Conservation (phyloP, 495 filamentous ascomycete species). For the Penicillium arizonense region DNA sequence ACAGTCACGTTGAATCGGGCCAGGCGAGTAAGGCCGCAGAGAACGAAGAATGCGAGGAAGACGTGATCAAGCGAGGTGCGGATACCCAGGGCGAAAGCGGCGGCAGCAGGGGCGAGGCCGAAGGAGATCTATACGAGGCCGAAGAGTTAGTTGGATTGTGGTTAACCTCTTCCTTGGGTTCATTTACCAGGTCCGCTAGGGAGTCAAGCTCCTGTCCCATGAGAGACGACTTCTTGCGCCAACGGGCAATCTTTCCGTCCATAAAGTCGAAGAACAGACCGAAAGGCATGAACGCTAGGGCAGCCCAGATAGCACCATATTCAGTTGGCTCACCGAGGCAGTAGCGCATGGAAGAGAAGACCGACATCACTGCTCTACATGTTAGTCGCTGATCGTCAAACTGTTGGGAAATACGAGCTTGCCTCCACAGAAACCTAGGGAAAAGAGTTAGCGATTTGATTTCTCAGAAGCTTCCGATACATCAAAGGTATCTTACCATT, state of each 20-base stretch:
- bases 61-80: constrained; percentile 85
- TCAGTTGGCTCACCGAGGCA: constrained; percentile 71
- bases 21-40: constrained; percentile 90
- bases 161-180: neutral
- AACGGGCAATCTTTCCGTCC: constrained; percentile 93
- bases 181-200: constrained; percentile 84
- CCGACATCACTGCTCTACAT: constrained; percentile 67
- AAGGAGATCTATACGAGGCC: constrained; percentile 77
- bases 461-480: neutral
- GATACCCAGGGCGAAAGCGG: constrained; percentile 86
- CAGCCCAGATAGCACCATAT: constrained; percentile 68
- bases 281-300: constrained; percentile 85
- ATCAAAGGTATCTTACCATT: constrained; percentile 62
- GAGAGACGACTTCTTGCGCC: constrained; percentile 90
- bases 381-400: constrained; percentile 22
- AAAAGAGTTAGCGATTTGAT: constrained; percentile 18
- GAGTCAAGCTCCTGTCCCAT: constrained; percentile 99
- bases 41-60: constrained; percentile 84
- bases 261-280: constrained; percentile 98
- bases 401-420: constrained; percentile 20
- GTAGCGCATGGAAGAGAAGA: constrained; percentile 95
- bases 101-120: constrained; percentile 82
- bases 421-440: constrained; percentile 54
- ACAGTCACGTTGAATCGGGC: constrained; percentile 98
- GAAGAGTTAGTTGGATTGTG: neutral